Conservation (phyloP, 371 early-diverging fungal species). For the Mortierella sp. region DNA sequence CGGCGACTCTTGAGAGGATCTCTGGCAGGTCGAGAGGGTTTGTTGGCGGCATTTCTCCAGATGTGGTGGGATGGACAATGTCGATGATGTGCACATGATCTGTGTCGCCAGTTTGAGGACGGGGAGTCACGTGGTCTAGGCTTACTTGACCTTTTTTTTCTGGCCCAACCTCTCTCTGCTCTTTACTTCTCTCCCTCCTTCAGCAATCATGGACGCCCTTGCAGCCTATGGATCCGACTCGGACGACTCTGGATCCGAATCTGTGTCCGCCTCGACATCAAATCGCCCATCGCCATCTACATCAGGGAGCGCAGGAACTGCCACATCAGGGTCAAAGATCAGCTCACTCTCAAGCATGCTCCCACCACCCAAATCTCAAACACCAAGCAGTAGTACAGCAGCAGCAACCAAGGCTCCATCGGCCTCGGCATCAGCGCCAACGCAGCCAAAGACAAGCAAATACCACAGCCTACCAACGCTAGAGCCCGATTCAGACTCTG, state of each 20-base stretch:
- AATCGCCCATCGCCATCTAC: background rate
- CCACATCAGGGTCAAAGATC: conserved; percentile 8
- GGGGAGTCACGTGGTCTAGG: no score
- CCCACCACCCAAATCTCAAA: conserved; percentile 33
- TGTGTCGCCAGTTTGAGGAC: no score
- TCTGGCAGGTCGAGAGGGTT: no score
- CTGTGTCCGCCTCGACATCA: background rate
- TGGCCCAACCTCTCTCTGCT: no score
- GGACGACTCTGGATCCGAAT: conserved; percentile 39
- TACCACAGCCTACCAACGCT: conserved; percentile 42
- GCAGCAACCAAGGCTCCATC: background rate
- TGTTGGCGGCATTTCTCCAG: no score
- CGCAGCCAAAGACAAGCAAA: conserved; percentile 30
- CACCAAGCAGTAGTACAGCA: background rate
- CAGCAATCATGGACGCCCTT: conserved; percentile 29
- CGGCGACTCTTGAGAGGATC: no score
- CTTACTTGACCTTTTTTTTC: no score
- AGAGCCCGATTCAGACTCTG: conserved; percentile 36
- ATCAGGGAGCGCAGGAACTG: background rate
- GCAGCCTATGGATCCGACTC: conserved; percentile 53
- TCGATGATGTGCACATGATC: no score
- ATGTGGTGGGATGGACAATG: no score
- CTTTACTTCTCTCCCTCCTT: background rate
- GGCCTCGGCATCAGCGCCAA: background rate
- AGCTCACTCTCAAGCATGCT: conserved; percentile 31